Percentiles rank a stretch among this genome's conserved stretches.
Evolutionary conservation across 106 monocot genomes (phyloP).

Genomic region (Phalaenopsis aphrodite): DNA sequence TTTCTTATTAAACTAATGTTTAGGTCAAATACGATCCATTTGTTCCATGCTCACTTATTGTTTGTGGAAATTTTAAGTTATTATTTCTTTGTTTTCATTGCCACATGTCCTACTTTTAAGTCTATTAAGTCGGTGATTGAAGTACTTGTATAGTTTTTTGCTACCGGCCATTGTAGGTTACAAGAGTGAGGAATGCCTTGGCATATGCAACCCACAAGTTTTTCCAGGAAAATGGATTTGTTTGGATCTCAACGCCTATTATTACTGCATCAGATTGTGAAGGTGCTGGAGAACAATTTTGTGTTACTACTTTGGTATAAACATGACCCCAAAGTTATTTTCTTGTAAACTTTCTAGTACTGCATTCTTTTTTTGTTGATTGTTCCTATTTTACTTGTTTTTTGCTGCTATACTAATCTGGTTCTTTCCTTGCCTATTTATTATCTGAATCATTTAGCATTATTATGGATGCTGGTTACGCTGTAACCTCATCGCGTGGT

Average conservation of each 20-base stretch:
- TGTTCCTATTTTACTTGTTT: not conserved
- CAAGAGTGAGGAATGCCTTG: constrained; percentile 91
- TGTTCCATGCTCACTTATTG: not conserved
- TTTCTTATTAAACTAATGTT: not conserved
- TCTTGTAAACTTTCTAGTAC: not conserved
- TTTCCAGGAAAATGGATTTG: constrained; percentile 98
- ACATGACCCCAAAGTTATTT: not conserved
- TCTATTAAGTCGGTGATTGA: not conserved
- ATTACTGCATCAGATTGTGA: constrained; percentile 99
- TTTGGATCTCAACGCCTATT: constrained; percentile 92
- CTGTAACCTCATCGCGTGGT: not conserved
- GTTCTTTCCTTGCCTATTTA: not conserved
- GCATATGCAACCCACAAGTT: constrained; percentile 94
- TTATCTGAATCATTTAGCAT: not conserved
- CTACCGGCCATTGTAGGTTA: constrained; percentile 42
- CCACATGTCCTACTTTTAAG: not conserved
- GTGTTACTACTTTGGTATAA: constrained; percentile 89
- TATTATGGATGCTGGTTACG: not conserved
- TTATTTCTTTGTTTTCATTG: not conserved
- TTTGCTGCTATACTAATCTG: not conserved
- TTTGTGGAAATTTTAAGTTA: not conserved
- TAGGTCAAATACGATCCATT: not conserved
- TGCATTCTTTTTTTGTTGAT: not conserved
- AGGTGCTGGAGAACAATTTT: constrained; percentile 98
- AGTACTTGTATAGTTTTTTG: constrained; percentile 5